A percentile compares a stretch with the other conserved stretches of the same genome.
Evolutionary conservation across 2,329 filamentous ascomycete genomes (phyloP).

Genomic region (Alternaria longipes): DNA sequence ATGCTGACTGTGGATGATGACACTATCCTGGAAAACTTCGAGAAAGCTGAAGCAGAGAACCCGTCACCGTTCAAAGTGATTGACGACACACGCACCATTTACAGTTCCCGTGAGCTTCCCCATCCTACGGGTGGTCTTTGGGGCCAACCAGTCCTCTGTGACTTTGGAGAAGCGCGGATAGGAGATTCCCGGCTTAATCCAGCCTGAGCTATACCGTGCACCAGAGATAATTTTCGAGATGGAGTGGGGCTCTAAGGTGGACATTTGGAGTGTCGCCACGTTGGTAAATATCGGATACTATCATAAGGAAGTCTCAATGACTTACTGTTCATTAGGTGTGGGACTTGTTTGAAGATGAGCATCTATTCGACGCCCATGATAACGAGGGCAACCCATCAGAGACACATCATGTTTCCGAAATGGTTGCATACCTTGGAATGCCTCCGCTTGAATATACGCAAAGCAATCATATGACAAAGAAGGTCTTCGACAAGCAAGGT

Average conservation of each 20-base stretch:
- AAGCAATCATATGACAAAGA: conserved; percentile 31
- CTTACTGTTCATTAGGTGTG: conserved; percentile 39
- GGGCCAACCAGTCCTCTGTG: conserved; percentile 51
- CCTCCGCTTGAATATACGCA: conserved; percentile 36
- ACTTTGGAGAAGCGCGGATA: conserved; percentile 50
- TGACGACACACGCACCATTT: conserved; percentile 30
- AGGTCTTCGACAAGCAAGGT: conserved; percentile 37
- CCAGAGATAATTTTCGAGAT: conserved; percentile 53
- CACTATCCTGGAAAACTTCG: conserved; percentile 51
- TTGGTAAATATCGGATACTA: conserved; percentile 42
- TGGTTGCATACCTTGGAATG: conserved; percentile 39
- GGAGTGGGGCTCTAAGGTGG: conserved; percentile 50
- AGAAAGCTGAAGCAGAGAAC: conserved; percentile 47
- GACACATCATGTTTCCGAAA: conserved; percentile 45
- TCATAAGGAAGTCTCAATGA: conserved; percentile 19
- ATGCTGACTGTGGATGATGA: conserved; percentile 51
- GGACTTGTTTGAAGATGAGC: conserved; percentile 51
- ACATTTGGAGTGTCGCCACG: conserved; percentile 53
- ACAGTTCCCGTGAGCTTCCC: conserved; percentile 39
- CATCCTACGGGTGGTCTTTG: conserved; percentile 38
- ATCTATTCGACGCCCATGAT: conserved; percentile 45
- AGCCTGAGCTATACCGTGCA: conserved; percentile 53
- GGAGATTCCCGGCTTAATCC: conserved; percentile 39
- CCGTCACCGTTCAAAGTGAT: conserved; percentile 53
- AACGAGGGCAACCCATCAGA: conserved; percentile 35